These are phyloP conservation scores for Metschnikowia arizonensis DNA, from an alignment of 805 yeast species.

Conservation along the genomic window DNA sequence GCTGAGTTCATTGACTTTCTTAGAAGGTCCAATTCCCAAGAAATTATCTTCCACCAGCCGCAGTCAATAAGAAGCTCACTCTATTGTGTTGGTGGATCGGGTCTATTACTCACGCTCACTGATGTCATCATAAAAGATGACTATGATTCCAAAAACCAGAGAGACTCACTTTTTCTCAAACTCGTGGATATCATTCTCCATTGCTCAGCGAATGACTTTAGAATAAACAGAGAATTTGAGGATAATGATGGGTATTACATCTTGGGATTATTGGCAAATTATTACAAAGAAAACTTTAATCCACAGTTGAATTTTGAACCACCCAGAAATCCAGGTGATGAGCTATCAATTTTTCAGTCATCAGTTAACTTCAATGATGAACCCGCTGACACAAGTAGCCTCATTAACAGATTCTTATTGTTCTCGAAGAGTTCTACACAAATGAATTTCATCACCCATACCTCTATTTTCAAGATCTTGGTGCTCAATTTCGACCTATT, in stretches of 20 bases:
- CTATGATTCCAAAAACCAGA: conserved; percentile 10
- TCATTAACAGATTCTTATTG: not conserved
- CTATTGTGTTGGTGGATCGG: conserved; percentile 50
- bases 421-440: not conserved
- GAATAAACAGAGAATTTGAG: conserved; percentile 55
- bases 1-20: conserved; percentile 12
- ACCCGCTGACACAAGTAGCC: not conserved
- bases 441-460: not conserved
- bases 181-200: conserved; percentile 41
- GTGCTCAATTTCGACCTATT: conserved; percentile 59
- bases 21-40: conserved; percentile 7
- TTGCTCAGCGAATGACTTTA: conserved; percentile 45
- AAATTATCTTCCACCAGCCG: conserved; percentile 21
- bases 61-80: conserved; percentile 30
- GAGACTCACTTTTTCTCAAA: conserved; percentile 26
- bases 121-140: conserved; percentile 40
- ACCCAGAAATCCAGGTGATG: not conserved
- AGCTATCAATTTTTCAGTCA: not conserved
- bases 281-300: conserved; percentile 34
- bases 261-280: conserved; percentile 48
- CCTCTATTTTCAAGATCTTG: conserved; percentile 40
- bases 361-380: not conserved
- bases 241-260: conserved; percentile 57
- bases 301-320: conserved; percentile 2
- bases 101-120: conserved; percentile 42